Evolutionary conservation across 2,329 filamentous ascomycete genomes (phyloP), one percentile per base, ranked within the genome.

Genomic region (Aurifilum marmelostoma): DNA sequence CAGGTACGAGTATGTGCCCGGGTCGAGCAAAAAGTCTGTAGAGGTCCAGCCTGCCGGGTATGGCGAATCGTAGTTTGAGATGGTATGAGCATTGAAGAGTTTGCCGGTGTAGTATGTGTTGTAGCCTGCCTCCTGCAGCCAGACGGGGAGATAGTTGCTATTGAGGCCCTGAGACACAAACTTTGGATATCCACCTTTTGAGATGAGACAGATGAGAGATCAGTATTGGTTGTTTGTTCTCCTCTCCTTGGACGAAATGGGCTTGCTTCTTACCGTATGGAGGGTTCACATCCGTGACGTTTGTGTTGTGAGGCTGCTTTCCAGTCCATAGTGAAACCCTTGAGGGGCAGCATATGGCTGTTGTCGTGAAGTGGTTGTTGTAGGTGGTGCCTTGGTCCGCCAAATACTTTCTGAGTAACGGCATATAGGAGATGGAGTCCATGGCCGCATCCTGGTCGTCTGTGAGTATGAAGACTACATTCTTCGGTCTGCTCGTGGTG

Each of bases 401-500:
- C 0, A 92, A 75, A 72, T 90, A 83, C 72, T 88, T 84, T 63
- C 85, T 79, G 0, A 90, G 78, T 1, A 82, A 78, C 0, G 87
- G 87, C 81, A 89, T 89, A 69, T 90, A 90, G 0, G 85, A 80
- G 3, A 91, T 74, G 0, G 89, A 91, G 61, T 87, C 80, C 72
- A 92, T 80, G 54, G 87, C 84, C 1, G 87, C 77, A 73, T 92
- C 89, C 74, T 92, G 89, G 71, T 92, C 90, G 70, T 92, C 90
- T 0, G 88, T 89, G 52, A 92, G 80, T 68, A 92, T 87, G 74
- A 92, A 89, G 27, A 92, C 80, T 60, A 92, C 86, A 71, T 91
- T 91, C 58, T 67, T 71, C 8, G 67, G 60, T 16, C 58, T 65
- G 18, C 32, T 18, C 6, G 24, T 52, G 12, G 16, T 21, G n/a